phyloP scores from a whole-genome alignment of 345 rosid species.

The Orychophragmus violaceus region DNA sequence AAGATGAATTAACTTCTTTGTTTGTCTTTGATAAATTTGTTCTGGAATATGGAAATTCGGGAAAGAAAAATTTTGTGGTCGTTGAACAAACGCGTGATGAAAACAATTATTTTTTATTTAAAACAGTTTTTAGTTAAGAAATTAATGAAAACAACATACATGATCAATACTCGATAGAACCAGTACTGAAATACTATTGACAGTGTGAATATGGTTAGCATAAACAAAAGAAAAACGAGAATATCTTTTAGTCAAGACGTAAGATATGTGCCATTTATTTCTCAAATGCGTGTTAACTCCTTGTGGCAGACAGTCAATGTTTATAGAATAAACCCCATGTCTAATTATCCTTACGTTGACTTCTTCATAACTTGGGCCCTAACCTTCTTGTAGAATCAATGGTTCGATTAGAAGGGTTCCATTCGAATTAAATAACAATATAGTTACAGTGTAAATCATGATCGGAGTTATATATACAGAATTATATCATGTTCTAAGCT shows the following conservation, averaged over 20 bases:
- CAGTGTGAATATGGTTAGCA: not conserved
- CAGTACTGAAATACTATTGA: not conserved
- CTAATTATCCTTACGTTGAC: not conserved
- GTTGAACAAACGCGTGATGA: too few relatives aligned
- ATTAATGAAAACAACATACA: not conserved
- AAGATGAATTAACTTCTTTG: too few relatives aligned
- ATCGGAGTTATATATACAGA: not conserved
- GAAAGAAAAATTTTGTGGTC: too few relatives aligned
- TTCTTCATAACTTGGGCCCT: not conserved
- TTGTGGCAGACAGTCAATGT: slow-evolving; percentile 13
- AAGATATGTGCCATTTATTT: not conserved
- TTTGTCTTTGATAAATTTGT: too few relatives aligned
- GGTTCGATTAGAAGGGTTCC: not conserved
- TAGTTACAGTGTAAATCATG: not conserved
- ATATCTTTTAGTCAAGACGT: not conserved
- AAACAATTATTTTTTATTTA: not conserved
- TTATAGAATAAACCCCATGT: not conserved
- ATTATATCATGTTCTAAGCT: not conserved
- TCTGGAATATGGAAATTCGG: too few relatives aligned
- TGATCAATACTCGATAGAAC: not conserved
- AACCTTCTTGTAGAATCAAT: not conserved
- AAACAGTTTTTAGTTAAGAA: not conserved
- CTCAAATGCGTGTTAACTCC: slow-evolving; percentile 14
- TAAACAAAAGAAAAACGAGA: not conserved
- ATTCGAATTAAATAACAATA: not conserved